Evolutionary conservation across 1,139 yeast genomes (phyloP), one percentile per base, ranked within the genome.

Genomic region (Sugiyamaella xylanicola): DNA sequence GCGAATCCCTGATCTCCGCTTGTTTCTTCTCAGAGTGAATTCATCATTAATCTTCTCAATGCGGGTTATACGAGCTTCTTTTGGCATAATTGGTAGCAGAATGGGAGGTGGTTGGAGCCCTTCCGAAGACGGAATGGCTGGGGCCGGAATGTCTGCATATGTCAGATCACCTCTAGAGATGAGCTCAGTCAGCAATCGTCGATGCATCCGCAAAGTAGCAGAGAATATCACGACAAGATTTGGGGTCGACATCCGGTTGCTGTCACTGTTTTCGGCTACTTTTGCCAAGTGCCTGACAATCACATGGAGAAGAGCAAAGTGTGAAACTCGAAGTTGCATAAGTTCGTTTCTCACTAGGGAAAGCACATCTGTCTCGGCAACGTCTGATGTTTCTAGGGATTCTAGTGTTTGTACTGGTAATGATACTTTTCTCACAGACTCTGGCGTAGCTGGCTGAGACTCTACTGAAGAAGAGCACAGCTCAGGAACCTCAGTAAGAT

Each of bases 151-250:
- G 27, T 47, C 56, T 13, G 40, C 52, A 15, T 17, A 37, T 1
- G 40, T 42, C 17, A 55, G 20, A n/a, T 61, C 63, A 13, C 63
- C 60, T 17, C 60, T 56, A 25, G 61, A 43, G 7, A 67, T 56
- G 47, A 67, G 56, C 1, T 65, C 63, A 41, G 56, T 57, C 20
- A 67, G 59, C 25, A 67, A 59, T 2, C 61, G 47, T 43, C 58
- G 59, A 48, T 64, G 65, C 47, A 71, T 65, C 19, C 66, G 59
- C 51, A 71, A 56, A 2, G 74, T 66, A 2, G 73, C 73, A 37
- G 72, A 68, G 25, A 71, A 61, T 17, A 70, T 65, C 19, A 68
- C 58, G 2, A 71, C 64, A 49, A 71, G 56, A 51, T 67, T 68
- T 11, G 66, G 53, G 15, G 66, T 52, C 13, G 70, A 55, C 74